Base-by-base conservation (phyloP, 352 stramenopile species). In the Pythium grandisporangium region DNA sequence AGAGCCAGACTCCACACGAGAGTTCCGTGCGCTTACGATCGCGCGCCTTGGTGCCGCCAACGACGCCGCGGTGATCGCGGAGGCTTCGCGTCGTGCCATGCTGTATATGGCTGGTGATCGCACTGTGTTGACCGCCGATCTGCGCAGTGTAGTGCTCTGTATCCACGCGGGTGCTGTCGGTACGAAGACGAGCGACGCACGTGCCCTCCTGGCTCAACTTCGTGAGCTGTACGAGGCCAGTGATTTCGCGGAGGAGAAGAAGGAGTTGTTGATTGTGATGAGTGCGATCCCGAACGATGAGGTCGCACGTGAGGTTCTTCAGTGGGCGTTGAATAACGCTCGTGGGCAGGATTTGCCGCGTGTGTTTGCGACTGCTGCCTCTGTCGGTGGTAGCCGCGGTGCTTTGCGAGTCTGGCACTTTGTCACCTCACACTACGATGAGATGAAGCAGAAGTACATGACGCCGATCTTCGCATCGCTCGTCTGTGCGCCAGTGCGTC, bases 321-420 rank as follows among this genome's bases (percentile, higher is more conserved):
- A 89, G 36, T 95, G 75, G 70, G 63, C 70, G 2, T 43, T 95
- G 3, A 57, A 66, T 11, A 66, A 68, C 29, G 71, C 90, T 8
- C 71, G 76, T 1, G 58, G 61, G 16, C 78, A 93, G 50, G 77
- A 93, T 26, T 70, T 82, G 34, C 55, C 63, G 14, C 51, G 45
- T 4, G 51, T 72, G 4, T 74, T 93, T 37, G 55, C 35, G 8
- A n/a, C n/a, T n/a, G n/a, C n/a, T n/a, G n/a, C n/a, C n/a, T n/a
- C n/a, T n/a, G n/a, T n/a, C n/a, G n/a, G n/a, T n/a, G n/a, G n/a
- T n/a, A n/a, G n/a, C n/a, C n/a, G n/a, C n/a, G 70, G 73, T 25
- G 66, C 27, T 14, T 8, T 32, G 27, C 27, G 27, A 8, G 27
- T 32, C 14, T 32, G 27, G 27, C 8, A 32, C 8, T 32, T 32